Evolutionary conservation across 1,284 basidiomycete species (phyloP).

Genomic region (Heimioporus retisporus): DNA sequence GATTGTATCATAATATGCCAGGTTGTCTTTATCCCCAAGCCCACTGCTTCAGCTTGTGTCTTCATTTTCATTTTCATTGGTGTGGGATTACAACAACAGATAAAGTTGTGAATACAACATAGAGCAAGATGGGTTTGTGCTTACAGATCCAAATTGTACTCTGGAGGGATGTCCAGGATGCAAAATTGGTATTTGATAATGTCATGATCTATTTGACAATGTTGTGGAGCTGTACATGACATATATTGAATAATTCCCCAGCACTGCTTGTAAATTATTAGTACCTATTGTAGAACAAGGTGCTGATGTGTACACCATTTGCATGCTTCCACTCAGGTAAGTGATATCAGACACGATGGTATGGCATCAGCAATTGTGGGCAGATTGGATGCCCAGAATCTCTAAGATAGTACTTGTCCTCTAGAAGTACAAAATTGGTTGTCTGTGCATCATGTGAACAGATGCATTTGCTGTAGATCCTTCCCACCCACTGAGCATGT

Average conservation of each 20-base stretch:
- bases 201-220: neutral
- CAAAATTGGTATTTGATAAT: neutral
- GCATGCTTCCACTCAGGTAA: neutral
- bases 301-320: neutral
- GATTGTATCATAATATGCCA: no score
- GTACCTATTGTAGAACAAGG: no score
- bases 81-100: neutral
- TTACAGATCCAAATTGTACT: neutral
- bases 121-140: neutral
- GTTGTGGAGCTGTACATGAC: neutral
- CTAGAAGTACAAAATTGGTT: neutral
- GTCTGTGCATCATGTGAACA: slow-evolving; percentile 1
- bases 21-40: no score
- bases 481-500: slow-evolving; percentile 15
- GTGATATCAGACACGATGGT: neutral
- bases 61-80: no score
- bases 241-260: neutral
- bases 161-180: neutral
- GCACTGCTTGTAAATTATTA: neutral
- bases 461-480: neutral
- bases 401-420: slow-evolving; percentile 15
- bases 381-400: slow-evolving; percentile 4
- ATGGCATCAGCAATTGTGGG: neutral
- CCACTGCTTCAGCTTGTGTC: no score
- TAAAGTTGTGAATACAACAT: neutral